Conservation (phyloP, 192 early-diverging fungal species). For the Dimargaris xerosporica region DNA sequence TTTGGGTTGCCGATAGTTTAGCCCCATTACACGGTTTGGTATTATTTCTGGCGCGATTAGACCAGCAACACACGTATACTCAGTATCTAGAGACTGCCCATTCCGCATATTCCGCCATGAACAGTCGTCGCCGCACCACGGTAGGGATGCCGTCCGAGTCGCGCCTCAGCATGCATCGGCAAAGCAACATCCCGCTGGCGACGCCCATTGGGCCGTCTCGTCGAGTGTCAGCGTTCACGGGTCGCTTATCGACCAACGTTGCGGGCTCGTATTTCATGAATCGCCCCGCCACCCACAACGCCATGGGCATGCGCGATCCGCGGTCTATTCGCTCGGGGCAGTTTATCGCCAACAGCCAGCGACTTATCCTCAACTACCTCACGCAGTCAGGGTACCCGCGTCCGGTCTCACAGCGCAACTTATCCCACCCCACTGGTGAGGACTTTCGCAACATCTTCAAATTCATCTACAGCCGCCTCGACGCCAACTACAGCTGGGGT, state of each 20-base stretch:
- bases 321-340: slow-evolving; percentile 46
- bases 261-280: background rate
- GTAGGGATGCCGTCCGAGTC: background rate
- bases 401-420: slow-evolving; percentile 33
- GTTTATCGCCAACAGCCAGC: slow-evolving; percentile 39
- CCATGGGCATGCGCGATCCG: slow-evolving; percentile 44
- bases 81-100: too few relatives aligned
- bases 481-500: slow-evolving; percentile 40
- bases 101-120: too few relatives aligned
- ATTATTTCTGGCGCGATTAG: too few relatives aligned
- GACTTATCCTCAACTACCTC: slow-evolving; percentile 44
- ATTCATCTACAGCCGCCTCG: slow-evolving; percentile 53
- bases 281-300: slow-evolving; percentile 16
- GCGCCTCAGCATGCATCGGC: too few relatives aligned
- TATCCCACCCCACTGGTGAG: slow-evolving; percentile 45
- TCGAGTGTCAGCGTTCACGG: slow-evolving; percentile 1
- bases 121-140: slow-evolving; percentile 8
- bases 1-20: too few relatives aligned
- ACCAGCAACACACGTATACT: too few relatives aligned
- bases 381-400: slow-evolving; percentile 43
- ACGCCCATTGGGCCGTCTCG: background rate
- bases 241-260: background rate
- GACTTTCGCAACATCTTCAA: slow-evolving; percentile 61
- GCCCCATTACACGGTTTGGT: too few relatives aligned
- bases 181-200: too few relatives aligned